Evolutionary conservation across 2,329 filamentous ascomycete species (phyloP).

Genomic region (Corynespora cassiicola): DNA sequence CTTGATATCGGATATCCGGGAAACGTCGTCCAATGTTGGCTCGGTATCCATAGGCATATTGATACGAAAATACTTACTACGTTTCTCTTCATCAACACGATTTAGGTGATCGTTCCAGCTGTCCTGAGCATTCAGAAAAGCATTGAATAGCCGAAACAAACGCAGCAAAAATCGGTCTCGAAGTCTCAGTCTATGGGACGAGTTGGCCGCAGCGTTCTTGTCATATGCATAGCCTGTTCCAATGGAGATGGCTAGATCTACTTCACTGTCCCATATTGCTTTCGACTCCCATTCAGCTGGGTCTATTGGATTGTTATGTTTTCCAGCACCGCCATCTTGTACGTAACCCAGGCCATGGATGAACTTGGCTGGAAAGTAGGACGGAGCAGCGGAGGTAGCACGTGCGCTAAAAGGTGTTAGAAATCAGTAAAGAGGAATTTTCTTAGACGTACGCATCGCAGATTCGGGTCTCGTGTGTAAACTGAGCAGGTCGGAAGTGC

Average conservation of each 20-base stretch:
- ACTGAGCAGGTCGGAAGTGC: constrained; percentile 9
- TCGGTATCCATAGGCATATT: constrained; percentile 16
- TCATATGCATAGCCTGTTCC: constrained; percentile 14
- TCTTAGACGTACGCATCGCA: constrained; percentile 15
- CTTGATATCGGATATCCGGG: constrained; percentile 15
- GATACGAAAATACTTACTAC: constrained; percentile 16
- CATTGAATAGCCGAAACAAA: constrained; percentile 17
- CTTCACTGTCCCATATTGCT: constrained; percentile 14
- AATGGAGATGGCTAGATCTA: constrained; percentile 17
- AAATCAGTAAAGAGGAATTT: background rate
- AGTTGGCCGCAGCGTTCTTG: background rate
- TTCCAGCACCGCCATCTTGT: constrained; percentile 13
- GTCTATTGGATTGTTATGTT: constrained; percentile 18
- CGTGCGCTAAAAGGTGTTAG: constrained; percentile 9
- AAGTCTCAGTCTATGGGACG: constrained; percentile 12
- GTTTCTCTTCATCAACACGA: constrained; percentile 5
- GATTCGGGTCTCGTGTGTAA: constrained; percentile 15
- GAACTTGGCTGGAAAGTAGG: constrained; percentile 22
- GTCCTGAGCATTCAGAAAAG: constrained; percentile 14
- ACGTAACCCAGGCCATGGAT: constrained; percentile 15
- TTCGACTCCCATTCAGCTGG: constrained; percentile 15
- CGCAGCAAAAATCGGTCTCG: constrained; percentile 12
- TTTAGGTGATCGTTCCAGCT: constrained; percentile 18
- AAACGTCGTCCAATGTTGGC: constrained; percentile 11
- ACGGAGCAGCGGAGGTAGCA: constrained; percentile 16